A percentile compares a stretch with the other conserved stretches of the same genome.
phyloP scores from a whole-genome alignment of 495 filamentous ascomycete species.

The Aspergillus hancockii region DNA sequence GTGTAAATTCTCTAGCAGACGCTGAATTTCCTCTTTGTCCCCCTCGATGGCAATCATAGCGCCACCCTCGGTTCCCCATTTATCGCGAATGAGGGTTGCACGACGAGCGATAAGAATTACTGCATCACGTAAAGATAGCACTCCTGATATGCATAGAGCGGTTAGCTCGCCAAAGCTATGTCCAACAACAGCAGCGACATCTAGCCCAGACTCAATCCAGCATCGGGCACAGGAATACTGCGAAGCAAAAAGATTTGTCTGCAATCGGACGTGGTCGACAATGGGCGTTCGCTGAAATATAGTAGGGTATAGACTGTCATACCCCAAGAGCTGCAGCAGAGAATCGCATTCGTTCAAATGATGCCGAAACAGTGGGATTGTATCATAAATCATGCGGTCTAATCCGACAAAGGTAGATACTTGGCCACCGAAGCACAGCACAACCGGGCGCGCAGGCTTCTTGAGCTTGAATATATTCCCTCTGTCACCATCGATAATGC shows the following conservation, averaged over 20 bases:
- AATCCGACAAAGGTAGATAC: slow-evolving; percentile 45
- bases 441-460: slow-evolving; percentile 32
- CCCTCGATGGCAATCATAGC: slow-evolving; percentile 53
- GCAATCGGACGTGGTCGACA: slow-evolving; percentile 42
- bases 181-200: slow-evolving; percentile 42
- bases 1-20: neutral
- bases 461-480: slow-evolving; percentile 8
- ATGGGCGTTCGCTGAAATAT: slow-evolving; percentile 47
- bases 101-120: slow-evolving; percentile 45
- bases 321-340: slow-evolving; percentile 25
- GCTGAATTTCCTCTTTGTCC: neutral
- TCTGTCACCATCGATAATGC: slow-evolving; percentile 5
- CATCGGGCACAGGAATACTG: slow-evolving; percentile 48
- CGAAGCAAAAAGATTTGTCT: slow-evolving; percentile 45
- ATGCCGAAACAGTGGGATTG: slow-evolving; percentile 30
- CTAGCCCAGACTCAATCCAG: slow-evolving; percentile 49
- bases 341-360: slow-evolving; percentile 35
- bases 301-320: slow-evolving; percentile 42
- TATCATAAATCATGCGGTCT: slow-evolving; percentile 36
- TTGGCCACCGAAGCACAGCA: slow-evolving; percentile 60
- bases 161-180: slow-evolving; percentile 55
- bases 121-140: slow-evolving; percentile 34
- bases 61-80: slow-evolving; percentile 50
- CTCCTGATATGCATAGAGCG: slow-evolving; percentile 40
- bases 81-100: slow-evolving; percentile 42